Evolutionary conservation across 1,139 yeast genomes (phyloP), one percentile per base, ranked within the genome.

Genomic region (Suhomyces wounanorum): DNA sequence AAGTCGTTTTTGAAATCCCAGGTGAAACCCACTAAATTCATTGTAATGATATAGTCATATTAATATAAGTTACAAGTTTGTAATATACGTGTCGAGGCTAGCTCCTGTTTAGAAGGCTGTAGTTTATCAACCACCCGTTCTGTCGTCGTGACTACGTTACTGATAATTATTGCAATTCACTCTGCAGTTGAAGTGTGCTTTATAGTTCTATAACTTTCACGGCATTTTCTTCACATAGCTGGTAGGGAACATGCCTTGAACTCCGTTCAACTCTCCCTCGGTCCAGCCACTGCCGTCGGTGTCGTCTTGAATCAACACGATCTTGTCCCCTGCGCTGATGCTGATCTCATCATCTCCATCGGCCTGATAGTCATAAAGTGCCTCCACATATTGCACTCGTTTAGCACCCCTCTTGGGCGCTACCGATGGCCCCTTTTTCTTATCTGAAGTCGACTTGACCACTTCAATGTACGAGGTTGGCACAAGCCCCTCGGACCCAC

Each of bases 1-100:
- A 91, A 82, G 97, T 94, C 82, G 96, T 91, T 72, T 94, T 94
- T 75, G 98, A 92, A 86, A 89, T 92, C 80, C 96, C 96, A 72
- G 87, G 79, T 70, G 81, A 77, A 62, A 72, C 69, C 61, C 73
- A 74, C 72, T 76, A 76, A 70, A 52, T 38, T 48, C 47, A 47
- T 47, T 47, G 49, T 47, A 47, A 47, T 47, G 49, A 42, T 47
- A 47, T 47, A 47, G 49, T 47, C 49, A 47, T 47, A 42, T 18
- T 47, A 47, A 47, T 47, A 47, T 47, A 47, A 47, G 38, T 45
- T 49, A 49, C 48, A 45, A 44, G 46, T 45, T 26, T 42, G 42
- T 40, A 40, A 40, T 40, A 40, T 40, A 40, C 30, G 35, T 33
- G 18, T 33, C 37, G 14, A 33, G 18, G 37, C 33, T 14, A 11